phyloP scores from a whole-genome alignment of 768 basidiomycete species.

The Plicaturopsis crispa region DNA sequence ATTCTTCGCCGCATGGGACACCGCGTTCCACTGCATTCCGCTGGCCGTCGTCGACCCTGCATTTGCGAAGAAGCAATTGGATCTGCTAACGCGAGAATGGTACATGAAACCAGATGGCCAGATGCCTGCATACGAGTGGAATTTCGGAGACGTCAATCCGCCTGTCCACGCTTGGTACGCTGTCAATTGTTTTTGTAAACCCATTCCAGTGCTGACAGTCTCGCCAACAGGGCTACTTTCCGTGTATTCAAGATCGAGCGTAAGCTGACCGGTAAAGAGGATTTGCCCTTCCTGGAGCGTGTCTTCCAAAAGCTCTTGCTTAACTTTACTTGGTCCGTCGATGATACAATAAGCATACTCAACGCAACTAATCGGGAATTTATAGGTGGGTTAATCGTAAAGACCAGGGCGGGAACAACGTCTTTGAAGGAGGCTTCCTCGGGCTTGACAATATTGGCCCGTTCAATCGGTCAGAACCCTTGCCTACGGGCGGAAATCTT shows the following conservation, averaged over 20 bases:
- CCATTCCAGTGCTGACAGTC: neutral
- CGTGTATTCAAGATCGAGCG: slow-evolving; percentile 99
- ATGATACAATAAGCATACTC: neutral
- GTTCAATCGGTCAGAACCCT: slow-evolving; percentile 95
- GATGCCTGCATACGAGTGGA: slow-evolving; percentile 99
- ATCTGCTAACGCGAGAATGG: slow-evolving; percentile 95
- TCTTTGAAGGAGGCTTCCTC: slow-evolving; percentile 98
- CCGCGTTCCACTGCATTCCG: slow-evolving; percentile 99
- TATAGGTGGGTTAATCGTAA: slow-evolving; percentile 99
- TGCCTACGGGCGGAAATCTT: slow-evolving; percentile 89
- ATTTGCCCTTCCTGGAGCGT: slow-evolving; percentile 87
- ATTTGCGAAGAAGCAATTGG: slow-evolving; percentile 97
- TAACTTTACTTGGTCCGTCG: slow-evolving; percentile 87
- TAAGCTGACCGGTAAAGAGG: slow-evolving; percentile 87
- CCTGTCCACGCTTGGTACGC: slow-evolving; percentile 96
- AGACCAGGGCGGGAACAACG: slow-evolving; percentile 89
- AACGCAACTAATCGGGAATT: slow-evolving; percentile 2
- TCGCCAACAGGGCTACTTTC: slow-evolving; percentile 74
- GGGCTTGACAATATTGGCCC: slow-evolving; percentile 97
- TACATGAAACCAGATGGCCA: slow-evolving; percentile 99
- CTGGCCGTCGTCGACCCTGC: slow-evolving; percentile 91
- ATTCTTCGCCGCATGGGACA: slow-evolving; percentile 98
- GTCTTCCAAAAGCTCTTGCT: slow-evolving; percentile 97
- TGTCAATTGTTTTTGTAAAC: no score
- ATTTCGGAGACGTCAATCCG: slow-evolving; percentile 96